Conservation (phyloP, 2,329 filamentous ascomycete species). For the Exophiala oligosperma region DNA sequence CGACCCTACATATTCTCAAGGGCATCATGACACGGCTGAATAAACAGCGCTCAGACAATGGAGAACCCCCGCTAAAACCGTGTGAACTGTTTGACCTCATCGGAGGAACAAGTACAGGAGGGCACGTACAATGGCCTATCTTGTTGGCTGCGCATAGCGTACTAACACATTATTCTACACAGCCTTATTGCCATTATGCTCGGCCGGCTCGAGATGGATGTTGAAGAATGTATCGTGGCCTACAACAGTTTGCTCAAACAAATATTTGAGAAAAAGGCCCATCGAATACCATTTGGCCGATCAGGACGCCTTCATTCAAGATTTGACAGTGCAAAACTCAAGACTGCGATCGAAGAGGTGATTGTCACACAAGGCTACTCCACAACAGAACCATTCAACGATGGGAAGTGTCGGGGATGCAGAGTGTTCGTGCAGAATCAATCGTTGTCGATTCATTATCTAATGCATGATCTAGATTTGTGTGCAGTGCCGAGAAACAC, state of each 20-base stretch:
- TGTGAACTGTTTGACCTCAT: constrained; percentile 25
- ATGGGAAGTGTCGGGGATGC: no score
- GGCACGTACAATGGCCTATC: constrained; percentile 10
- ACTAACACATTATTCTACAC: no score
- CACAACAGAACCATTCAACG: no score
- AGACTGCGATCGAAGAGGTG: constrained; percentile 30
- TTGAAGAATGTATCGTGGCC: constrained; percentile 35
- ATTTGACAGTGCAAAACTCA: constrained; percentile 21
- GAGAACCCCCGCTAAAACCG: constrained; percentile 10
- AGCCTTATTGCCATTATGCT: constrained; percentile 42
- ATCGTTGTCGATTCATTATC: no score
- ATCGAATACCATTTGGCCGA: no score
- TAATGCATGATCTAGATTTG: no score
- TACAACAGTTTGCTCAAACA: constrained; percentile 32
- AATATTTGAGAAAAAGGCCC: constrained; percentile 30
- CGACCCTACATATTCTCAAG: constrained; percentile 19
- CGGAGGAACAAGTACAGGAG: constrained; percentile 24
- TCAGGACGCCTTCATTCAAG: no score
- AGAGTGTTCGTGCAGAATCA: no score
- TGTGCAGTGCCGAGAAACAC: no score
- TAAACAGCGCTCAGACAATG: constrained; percentile 1
- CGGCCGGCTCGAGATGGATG: constrained; percentile 36
- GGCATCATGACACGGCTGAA: constrained; percentile 18
- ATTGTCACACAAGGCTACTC: constrained; percentile 8
- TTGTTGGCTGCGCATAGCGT: background rate